A percentile compares a stretch with the other conserved stretches of the same genome.
Conservation (phyloP, 257 asterid species). For the Plantago ovata region DNA sequence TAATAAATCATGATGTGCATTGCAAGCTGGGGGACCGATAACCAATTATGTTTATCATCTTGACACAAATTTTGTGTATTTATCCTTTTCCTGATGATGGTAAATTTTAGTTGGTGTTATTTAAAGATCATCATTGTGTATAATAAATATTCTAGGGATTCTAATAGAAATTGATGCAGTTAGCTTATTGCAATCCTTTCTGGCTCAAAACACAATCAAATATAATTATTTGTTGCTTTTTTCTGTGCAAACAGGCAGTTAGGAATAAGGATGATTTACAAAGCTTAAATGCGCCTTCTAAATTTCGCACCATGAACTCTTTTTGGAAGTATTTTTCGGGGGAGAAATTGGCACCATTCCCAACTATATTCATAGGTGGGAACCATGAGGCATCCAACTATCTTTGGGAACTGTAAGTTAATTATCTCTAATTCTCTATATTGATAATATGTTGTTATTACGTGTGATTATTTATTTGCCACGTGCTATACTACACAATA, state of each 20-base stretch:
- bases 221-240: constrained; percentile 18
- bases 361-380: constrained; percentile 84
- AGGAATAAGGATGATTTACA: constrained; percentile 72
- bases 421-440: constrained; percentile 1
- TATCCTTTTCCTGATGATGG: too few relatives aligned
- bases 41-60: too few relatives aligned
- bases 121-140: too few relatives aligned
- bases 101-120: too few relatives aligned
- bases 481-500: too few relatives aligned
- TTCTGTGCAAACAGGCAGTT: constrained; percentile 47
- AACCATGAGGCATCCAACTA: constrained; percentile 93
- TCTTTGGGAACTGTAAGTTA: constrained; percentile 80
- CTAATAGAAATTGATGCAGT: too few relatives aligned
- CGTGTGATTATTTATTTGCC: neutral
- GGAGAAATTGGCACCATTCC: constrained; percentile 84
- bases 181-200: neutral
- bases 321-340: constrained; percentile 96
- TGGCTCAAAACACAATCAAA: constrained; percentile 1
- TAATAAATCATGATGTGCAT: too few relatives aligned
- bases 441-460: constrained; percentile 5
- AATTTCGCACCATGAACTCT: constrained; percentile 71
- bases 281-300: constrained; percentile 61
- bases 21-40: too few relatives aligned
- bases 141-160: too few relatives aligned
- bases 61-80: too few relatives aligned